Base-by-base conservation (phyloP, 2,329 filamentous ascomycete genomes). In the Aspergillus sp. region DNA sequence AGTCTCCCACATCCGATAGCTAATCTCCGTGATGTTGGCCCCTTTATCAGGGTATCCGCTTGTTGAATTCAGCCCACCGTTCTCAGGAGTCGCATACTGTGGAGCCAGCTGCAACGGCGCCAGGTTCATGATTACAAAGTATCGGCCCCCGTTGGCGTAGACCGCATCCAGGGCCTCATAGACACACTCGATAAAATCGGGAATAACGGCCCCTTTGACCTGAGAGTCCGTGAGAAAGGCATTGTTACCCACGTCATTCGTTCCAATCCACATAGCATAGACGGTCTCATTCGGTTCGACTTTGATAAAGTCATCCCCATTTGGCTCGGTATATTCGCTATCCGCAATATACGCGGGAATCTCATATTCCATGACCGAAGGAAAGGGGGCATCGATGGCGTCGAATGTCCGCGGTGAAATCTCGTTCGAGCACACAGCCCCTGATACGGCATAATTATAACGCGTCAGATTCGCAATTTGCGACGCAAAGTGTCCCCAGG, bases 231-330 rank as follows among this genome's bases (percentile, higher is more conserved):
- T 85, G 32, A 93, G 71, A 67, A 92, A 88, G 8, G 82, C 87
- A 51, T 80, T 73, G 56, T 78, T 80, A 20, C 89, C 89, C 9
- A 93, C 77, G 66, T 95, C 90, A 68, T 93, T 93, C 22, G 89
- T 92, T 3, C 90, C 90, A 65, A 93, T 91, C 88, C 88, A 93
- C 50, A 93, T 82, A 1, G 85, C 81, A 66, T 91, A 93, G 2
- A 90, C 85, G 0, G 89, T 90, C 61, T 86, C 85, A 30, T 83
- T 74, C 2, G 80, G 64, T 2, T 77, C 79, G 45, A 77, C 75
- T 34, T 71, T 67, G 56, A 83, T 71, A 66, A 76, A 69, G 48
- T 52, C 51, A 12, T 58, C 43, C 1, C 63, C 64, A 1, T 50
- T 48, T 0, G 58, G 48, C 8, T 57, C 59, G 41, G 62, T 58